These are phyloP conservation scores for Scheffersomyces lignicola DNA, from an alignment of 1,139 yeast species.

Conservation along the genomic window DNA sequence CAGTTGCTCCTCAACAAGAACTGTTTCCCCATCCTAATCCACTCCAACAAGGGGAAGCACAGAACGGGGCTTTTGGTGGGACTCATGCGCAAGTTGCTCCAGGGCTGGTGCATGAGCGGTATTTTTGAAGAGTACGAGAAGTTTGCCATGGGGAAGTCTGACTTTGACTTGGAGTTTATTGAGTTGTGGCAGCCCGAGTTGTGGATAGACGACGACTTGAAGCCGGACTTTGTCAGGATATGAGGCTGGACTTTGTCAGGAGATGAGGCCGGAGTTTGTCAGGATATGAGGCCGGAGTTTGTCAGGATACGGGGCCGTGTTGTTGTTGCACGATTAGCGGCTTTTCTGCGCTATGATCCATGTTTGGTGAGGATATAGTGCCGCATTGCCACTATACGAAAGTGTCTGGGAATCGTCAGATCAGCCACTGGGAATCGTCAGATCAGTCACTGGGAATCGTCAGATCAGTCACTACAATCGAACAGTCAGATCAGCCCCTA, in stretches of 20 bases:
- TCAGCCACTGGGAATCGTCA: too few relatives aligned
- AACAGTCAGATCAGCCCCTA: too few relatives aligned
- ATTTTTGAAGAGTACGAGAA: constrained; percentile 91
- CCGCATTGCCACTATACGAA: not conserved
- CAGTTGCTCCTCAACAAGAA: constrained; percentile 63
- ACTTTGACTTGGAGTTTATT: constrained; percentile 75
- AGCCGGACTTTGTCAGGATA: constrained; percentile 38
- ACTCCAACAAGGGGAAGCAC: constrained; percentile 94
- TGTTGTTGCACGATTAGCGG: too few relatives aligned
- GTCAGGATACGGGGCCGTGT: too few relatives aligned
- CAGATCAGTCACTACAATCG: too few relatives aligned
- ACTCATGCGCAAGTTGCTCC: constrained; percentile 75
- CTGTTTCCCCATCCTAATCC: constrained; percentile 84
- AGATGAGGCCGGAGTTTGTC: constrained; percentile 40
- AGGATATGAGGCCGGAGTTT: constrained; percentile 14
- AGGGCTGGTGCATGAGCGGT: constrained; percentile 93
- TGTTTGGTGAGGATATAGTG: too few relatives aligned
- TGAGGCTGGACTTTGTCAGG: constrained; percentile 6
- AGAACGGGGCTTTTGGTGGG: constrained; percentile 92
- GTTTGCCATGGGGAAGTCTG: constrained; percentile 92
- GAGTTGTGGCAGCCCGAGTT: constrained; percentile 51
- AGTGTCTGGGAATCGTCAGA: constrained; percentile 1
- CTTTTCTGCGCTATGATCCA: too few relatives aligned
- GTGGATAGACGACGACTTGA: constrained; percentile 27
- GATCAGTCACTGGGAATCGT: too few relatives aligned